Evolutionary conservation across 2,329 filamentous ascomycete genomes (phyloP).

Genomic region (Botryotinia convoluta): DNA sequence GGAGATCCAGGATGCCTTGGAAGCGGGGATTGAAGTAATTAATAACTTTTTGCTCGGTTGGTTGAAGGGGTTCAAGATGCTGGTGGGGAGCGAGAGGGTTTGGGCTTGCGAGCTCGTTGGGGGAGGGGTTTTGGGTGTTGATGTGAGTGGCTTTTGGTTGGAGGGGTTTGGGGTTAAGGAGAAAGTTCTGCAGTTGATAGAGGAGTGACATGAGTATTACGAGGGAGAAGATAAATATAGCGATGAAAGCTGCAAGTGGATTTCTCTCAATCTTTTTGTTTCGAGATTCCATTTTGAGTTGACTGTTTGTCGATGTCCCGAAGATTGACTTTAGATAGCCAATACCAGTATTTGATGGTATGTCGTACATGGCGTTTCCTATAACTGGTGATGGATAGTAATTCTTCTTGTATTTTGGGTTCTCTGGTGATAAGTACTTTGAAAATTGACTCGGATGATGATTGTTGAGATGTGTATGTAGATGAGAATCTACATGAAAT

Average conservation of each 20-base stretch:
- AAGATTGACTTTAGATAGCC: background rate
- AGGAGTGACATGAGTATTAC: background rate
- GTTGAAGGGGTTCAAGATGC: background rate
- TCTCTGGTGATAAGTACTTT: background rate
- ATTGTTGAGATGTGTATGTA: background rate
- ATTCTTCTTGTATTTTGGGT: background rate
- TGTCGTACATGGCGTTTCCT: background rate
- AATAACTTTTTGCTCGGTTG: accelerated
- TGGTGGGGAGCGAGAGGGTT: background rate
- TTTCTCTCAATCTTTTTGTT: background rate
- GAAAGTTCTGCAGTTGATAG: background rate
- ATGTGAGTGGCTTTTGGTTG: background rate
- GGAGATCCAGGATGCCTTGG: background rate
- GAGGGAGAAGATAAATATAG: background rate
- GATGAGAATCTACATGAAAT: background rate
- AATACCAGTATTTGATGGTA: background rate
- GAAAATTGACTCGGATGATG: background rate
- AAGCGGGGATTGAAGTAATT: background rate
- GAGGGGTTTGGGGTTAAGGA: background rate
- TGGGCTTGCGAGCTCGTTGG: background rate
- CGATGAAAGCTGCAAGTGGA: background rate
- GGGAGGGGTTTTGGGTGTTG: background rate
- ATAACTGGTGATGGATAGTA: background rate
- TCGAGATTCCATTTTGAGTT: background rate
- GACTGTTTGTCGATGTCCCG: background rate